Conservation (phyloP, 2,329 filamentous ascomycete species). For the Venturia asperata region DNA sequence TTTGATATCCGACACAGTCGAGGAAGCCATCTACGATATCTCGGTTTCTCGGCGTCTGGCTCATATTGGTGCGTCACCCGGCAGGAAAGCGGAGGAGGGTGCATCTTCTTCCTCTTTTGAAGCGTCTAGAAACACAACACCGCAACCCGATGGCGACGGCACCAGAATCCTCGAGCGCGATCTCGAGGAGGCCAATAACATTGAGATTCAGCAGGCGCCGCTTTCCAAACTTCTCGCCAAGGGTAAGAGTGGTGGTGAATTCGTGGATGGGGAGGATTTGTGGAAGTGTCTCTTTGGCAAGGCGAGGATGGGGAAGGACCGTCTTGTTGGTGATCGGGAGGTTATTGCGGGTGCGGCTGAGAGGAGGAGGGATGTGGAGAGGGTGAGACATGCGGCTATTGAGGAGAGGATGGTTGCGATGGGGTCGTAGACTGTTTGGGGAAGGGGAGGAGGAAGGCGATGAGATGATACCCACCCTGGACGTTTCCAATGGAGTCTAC, state of each 20-base stretch:
- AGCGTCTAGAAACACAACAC: slow-evolving; percentile 26
- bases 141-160: slow-evolving; percentile 23
- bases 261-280: slow-evolving; percentile 69
- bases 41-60: slow-evolving; percentile 71
- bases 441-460: too few species aligned
- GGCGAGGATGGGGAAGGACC: slow-evolving; percentile 33
- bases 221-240: slow-evolving; percentile 64
- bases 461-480: background rate
- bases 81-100: slow-evolving; percentile 30
- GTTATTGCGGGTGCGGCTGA: slow-evolving; percentile 51
- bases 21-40: slow-evolving; percentile 84
- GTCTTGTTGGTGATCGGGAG: slow-evolving; percentile 35
- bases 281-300: slow-evolving; percentile 84
- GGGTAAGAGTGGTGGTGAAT: slow-evolving; percentile 65
- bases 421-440: background rate
- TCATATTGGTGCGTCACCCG: slow-evolving; percentile 54
- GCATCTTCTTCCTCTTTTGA: slow-evolving; percentile 25
- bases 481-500: background rate
- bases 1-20: slow-evolving; percentile 81
- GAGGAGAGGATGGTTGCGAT: background rate
- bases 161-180: slow-evolving; percentile 46
- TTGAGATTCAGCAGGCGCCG: slow-evolving; percentile 69
- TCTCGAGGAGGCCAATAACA: slow-evolving; percentile 76
- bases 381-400: background rate
- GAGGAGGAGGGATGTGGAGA: slow-evolving; percentile 27